These are phyloP conservation scores for Chalaropsis thielavioides DNA, from an alignment of 2,329 filamentous ascomycete genomes.

Conservation along the genomic window DNA sequence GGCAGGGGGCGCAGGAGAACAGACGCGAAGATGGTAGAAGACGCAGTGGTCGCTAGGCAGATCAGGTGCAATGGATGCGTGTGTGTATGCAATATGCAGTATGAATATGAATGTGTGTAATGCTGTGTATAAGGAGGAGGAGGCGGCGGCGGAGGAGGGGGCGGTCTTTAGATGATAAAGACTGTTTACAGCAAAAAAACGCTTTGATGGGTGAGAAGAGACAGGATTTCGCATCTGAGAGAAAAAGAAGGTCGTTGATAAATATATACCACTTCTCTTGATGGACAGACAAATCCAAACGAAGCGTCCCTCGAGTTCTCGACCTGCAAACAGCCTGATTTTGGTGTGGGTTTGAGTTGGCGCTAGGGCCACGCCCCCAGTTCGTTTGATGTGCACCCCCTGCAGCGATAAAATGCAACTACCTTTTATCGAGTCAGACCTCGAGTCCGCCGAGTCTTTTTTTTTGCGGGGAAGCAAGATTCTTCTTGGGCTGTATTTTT, in stretches of 20 bases:
- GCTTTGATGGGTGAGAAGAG: background rate
- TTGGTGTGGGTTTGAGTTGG: background rate
- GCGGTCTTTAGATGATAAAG: background rate
- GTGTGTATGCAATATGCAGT: too few relatives aligned
- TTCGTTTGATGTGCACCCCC: background rate
- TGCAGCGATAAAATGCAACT: background rate
- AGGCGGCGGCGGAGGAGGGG: too few relatives aligned
- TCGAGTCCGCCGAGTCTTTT: background rate
- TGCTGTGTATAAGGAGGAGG: background rate
- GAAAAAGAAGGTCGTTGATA: background rate
- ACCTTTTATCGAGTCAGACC: background rate
- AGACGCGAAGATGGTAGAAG: background rate
- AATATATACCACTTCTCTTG: background rate
- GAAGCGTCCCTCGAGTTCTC: background rate
- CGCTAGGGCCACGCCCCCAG: background rate
- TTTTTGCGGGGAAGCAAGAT: background rate
- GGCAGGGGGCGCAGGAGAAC: background rate
- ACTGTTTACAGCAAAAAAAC: background rate
- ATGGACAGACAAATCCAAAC: background rate
- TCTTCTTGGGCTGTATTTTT: background rate
- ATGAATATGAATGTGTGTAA: background rate
- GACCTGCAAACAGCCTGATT: slow-evolving; percentile 1
- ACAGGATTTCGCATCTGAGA: background rate
- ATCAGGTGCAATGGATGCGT: background rate
- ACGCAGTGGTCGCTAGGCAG: background rate